phyloP scores from a whole-genome alignment of 2,329 filamentous ascomycete genomes.

The Claviceps paspali region DNA sequence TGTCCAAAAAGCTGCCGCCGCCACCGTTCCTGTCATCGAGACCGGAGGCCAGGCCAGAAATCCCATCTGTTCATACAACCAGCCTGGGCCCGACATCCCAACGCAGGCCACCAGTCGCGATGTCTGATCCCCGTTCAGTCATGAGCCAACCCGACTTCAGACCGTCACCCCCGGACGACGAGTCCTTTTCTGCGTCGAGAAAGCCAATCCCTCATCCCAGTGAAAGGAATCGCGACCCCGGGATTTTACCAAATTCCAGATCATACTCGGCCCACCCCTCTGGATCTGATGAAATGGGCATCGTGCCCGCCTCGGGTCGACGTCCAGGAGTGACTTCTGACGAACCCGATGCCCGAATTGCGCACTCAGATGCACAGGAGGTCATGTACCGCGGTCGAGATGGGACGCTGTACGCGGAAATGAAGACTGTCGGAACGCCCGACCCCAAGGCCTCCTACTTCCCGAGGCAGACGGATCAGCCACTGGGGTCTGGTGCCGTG shows the following conservation, averaged over 20 bases:
- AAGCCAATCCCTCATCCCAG: conserved; percentile 6
- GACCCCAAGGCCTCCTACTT: conserved; percentile 24
- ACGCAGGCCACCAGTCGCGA: no score
- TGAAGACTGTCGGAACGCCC: conserved; percentile 19
- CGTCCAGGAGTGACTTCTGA: conserved; percentile 10
- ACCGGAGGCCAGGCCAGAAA: no score
- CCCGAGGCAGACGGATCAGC: conserved; percentile 17
- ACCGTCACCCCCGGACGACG: conserved; percentile 1
- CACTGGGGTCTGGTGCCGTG: conserved; percentile 18
- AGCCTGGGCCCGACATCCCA: no score
- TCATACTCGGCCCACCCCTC: not conserved
- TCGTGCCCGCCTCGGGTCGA: conserved; percentile 1
- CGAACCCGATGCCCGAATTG: conserved; percentile 16
- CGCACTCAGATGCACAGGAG: conserved; percentile 19
- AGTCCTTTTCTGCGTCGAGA: not conserved
- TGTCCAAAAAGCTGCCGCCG: conserved; percentile 6
- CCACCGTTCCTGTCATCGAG: conserved; percentile 6
- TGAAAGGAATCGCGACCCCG: conserved; percentile 9
- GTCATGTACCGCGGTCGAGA: conserved; percentile 21
- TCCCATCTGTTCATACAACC: no score
- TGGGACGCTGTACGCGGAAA: conserved; percentile 26
- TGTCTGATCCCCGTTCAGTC: no score
- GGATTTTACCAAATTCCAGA: not conserved
- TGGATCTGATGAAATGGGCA: not conserved
- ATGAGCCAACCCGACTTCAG: no score